Conservation (phyloP, 2,329 filamentous ascomycete genomes). For the Trichoderma harzianum region DNA sequence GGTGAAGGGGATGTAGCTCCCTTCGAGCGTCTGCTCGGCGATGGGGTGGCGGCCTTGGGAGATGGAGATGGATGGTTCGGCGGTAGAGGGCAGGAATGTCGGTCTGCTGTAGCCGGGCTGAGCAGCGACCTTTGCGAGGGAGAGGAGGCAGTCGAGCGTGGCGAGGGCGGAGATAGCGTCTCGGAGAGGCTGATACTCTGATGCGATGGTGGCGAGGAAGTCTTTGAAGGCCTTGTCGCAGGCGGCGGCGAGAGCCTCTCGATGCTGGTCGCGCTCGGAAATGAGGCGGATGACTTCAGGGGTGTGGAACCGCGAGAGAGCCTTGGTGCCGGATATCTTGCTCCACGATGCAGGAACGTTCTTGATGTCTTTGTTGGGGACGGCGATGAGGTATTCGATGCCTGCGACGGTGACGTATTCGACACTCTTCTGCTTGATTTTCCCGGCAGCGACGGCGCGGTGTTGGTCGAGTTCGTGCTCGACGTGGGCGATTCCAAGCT, state of each 20-base stretch:
- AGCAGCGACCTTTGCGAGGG: slow-evolving; percentile 76
- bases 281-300: slow-evolving; percentile 82
- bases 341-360: slow-evolving; percentile 90
- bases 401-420: slow-evolving; percentile 81
- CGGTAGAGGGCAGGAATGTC: slow-evolving; percentile 57
- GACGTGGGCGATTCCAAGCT: slow-evolving; percentile 85
- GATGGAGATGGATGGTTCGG: slow-evolving; percentile 61
- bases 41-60: slow-evolving; percentile 81
- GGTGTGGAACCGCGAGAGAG: slow-evolving; percentile 87
- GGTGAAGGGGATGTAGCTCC: slow-evolving; percentile 88
- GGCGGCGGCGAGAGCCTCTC: slow-evolving; percentile 85
- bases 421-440: slow-evolving; percentile 67
- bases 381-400: slow-evolving; percentile 93
- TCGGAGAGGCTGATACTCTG: slow-evolving; percentile 84
- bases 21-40: slow-evolving; percentile 84
- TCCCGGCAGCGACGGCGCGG: slow-evolving; percentile 65
- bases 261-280: slow-evolving; percentile 87
- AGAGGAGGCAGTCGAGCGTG: slow-evolving; percentile 84
- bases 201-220: slow-evolving; percentile 69
- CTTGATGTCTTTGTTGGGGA: slow-evolving; percentile 77
- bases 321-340: slow-evolving; percentile 94
- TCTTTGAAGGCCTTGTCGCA: slow-evolving; percentile 78
- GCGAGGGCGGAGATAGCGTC: slow-evolving; percentile 85
- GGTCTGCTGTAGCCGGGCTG: slow-evolving; percentile 88
- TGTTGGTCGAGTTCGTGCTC: slow-evolving; percentile 85